Evolutionary conservation across 306 rosid genomes (phyloP).

Genomic region (Ziziphus jujuba): DNA sequence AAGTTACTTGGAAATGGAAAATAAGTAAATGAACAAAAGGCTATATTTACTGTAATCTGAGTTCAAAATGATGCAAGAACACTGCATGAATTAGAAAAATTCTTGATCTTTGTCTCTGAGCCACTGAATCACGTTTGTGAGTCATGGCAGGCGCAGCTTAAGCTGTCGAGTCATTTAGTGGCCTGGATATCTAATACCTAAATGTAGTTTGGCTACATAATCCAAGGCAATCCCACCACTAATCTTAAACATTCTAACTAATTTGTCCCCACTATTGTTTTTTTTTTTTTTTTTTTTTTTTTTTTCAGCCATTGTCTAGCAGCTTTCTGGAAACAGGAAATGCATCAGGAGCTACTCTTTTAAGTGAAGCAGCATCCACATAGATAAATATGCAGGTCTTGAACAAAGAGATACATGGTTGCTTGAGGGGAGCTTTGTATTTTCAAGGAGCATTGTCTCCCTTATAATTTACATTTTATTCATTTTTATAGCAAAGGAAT

Average conservation of each 20-base stretch:
- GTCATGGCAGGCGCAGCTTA: no score
- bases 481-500: neutral
- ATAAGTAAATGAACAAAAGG: no score
- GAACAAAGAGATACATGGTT: conserved; percentile 5
- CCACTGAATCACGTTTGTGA: no score
- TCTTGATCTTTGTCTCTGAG: no score
- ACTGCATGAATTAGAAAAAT: no score
- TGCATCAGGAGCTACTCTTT: conserved; percentile 38
- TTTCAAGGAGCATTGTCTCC: conserved; percentile 7
- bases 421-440: conserved; percentile 12
- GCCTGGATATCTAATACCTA: neutral
- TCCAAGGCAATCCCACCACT: neutral
- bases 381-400: conserved; percentile 13
- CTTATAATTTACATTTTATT: neutral
- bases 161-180: no score
- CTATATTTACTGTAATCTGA: no score
- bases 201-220: neutral
- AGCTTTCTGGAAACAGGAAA: conserved; percentile 67
- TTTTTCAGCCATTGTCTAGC: conserved; percentile 52
- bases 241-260: neutral
- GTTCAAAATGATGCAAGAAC: no score
- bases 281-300: neutral
- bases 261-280: no score
- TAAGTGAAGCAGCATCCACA: conserved; percentile 41
- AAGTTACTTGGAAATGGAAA: no score